phyloP scores from a whole-genome alignment of 2,329 filamentous ascomycete genomes.

The Pezicula radicicola region DNA sequence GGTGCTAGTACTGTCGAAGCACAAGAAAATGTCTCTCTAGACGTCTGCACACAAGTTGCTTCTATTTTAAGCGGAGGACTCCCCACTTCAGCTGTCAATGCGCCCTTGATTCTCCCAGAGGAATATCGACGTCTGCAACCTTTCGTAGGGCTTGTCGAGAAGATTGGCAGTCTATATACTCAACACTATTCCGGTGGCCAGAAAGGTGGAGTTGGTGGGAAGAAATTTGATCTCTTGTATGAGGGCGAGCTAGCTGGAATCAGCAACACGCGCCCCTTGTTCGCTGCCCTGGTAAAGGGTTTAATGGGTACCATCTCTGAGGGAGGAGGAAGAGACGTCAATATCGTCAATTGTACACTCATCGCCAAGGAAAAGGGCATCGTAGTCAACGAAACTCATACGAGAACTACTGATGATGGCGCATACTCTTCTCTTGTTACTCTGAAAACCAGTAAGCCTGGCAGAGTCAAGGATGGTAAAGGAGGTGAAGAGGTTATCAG shows the following conservation, averaged over 20 bases:
- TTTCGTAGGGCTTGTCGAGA: conserved; percentile 73
- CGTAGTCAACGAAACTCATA: conserved; percentile 70
- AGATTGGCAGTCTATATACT: conserved; percentile 76
- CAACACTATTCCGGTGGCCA: conserved; percentile 58
- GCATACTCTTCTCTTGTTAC: conserved; percentile 72
- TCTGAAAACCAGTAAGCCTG: conserved; percentile 39
- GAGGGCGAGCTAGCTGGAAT: conserved; percentile 71
- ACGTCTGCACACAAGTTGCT: conserved; percentile 78
- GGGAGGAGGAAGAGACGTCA: conserved; percentile 65
- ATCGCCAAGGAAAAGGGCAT: conserved; percentile 77
- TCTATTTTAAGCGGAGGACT: conserved; percentile 70
- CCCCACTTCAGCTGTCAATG: conserved; percentile 76
- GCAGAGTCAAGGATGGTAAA: conserved; percentile 29
- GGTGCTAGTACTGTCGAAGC: conserved; percentile 80
- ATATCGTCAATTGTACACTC: conserved; percentile 78
- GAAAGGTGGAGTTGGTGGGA: conserved; percentile 47
- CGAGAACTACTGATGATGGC: conserved; percentile 52
- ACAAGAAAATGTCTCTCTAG: conserved; percentile 79
- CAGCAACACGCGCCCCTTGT: conserved; percentile 73
- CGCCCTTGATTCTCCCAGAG: conserved; percentile 75
- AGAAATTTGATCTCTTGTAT: conserved; percentile 73
- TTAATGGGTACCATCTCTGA: conserved; percentile 68
- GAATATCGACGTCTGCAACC: conserved; percentile 77
- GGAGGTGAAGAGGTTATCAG: conserved; percentile 46
- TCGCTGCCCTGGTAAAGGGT: conserved; percentile 76